Percentiles rank a stretch among this genome's conserved stretches.
phyloP scores from a whole-genome alignment of 345 rosid species.

The Gossypium turneri region DNA sequence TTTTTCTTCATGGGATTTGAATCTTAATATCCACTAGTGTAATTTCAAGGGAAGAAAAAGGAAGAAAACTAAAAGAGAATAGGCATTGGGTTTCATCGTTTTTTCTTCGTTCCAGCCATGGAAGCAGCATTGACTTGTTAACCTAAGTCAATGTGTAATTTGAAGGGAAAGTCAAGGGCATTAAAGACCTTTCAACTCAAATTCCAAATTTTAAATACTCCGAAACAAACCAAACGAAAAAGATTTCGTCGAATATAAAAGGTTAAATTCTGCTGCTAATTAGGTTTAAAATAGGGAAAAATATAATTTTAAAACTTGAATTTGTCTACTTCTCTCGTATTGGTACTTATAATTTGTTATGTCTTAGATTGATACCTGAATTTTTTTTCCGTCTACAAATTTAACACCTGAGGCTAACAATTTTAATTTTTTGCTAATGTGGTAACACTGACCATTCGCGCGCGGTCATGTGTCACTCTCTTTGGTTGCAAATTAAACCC shows the following conservation, averaged over 20 bases:
- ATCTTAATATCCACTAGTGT: not conserved
- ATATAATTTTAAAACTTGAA: no score
- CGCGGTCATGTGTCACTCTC: no score
- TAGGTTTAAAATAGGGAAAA: no score
- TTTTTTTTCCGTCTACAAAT: rapidly evolving
- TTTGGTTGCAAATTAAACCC: no score
- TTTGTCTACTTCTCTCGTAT: rapidly evolving
- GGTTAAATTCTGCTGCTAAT: no score
- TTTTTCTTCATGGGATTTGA: not conserved
- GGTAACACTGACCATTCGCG: rapidly evolving
- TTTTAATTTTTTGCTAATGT: no score
- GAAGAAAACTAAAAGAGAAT: not conserved
- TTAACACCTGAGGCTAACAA: no score
- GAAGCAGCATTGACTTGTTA: not conserved
- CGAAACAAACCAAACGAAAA: no score
- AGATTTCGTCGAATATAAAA: no score
- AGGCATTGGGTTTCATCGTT: not conserved
- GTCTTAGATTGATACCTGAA: rapidly evolving
- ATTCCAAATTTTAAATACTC: no score
- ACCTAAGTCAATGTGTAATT: not conserved
- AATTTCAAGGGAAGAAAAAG: not conserved
- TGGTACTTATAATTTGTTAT: no score
- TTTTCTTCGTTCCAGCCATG: not conserved
- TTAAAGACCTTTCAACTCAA: not conserved
- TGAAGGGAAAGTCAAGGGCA: not conserved